phyloP scores from a whole-genome alignment of 306 rosid genomes.

The Dicorynia guianensis region DNA sequence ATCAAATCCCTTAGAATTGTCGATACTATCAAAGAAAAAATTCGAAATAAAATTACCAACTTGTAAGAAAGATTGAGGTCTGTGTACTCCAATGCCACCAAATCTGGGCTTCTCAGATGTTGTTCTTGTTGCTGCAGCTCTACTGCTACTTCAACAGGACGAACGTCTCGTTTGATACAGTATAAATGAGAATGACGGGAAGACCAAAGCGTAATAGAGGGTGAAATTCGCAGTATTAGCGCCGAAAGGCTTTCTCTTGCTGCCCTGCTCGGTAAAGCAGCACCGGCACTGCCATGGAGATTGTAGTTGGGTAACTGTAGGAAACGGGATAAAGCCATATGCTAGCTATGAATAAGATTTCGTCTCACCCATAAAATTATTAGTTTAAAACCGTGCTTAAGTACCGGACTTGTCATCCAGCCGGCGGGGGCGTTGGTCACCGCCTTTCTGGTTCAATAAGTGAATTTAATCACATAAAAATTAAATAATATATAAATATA shows the following conservation, averaged over 20 bases:
- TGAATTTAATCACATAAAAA: too few species aligned
- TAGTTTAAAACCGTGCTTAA: too few species aligned
- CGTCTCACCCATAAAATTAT: too few species aligned
- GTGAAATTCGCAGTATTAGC: constrained; percentile 18
- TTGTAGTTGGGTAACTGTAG: not conserved
- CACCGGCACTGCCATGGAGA: not conserved
- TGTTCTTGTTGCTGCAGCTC: constrained; percentile 18
- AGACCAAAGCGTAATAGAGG: not conserved
- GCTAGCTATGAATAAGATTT: too few species aligned
- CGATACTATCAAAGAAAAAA: not conserved
- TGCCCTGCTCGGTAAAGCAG: constrained; percentile 18
- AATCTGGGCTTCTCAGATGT: constrained; percentile 61
- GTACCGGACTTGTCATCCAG: too few species aligned
- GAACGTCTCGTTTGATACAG: constrained; percentile 26
- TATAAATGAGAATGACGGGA: constrained; percentile 6
- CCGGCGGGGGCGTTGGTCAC: too few species aligned
- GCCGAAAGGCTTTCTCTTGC: constrained; percentile 18
- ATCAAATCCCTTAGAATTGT: not conserved
- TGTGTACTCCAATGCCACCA: constrained; percentile 80
- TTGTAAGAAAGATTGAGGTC: constrained; percentile 82
- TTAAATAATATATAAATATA: too few species aligned
- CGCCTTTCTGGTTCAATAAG: too few species aligned
- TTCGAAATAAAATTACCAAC: constrained; percentile 28
- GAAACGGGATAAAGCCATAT: constrained; percentile 12
- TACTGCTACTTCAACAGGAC: constrained; percentile 31